These are phyloP conservation scores for Dalbergia cochinchinensis DNA, from an alignment of 306 rosid genomes.

Conservation along the genomic window DNA sequence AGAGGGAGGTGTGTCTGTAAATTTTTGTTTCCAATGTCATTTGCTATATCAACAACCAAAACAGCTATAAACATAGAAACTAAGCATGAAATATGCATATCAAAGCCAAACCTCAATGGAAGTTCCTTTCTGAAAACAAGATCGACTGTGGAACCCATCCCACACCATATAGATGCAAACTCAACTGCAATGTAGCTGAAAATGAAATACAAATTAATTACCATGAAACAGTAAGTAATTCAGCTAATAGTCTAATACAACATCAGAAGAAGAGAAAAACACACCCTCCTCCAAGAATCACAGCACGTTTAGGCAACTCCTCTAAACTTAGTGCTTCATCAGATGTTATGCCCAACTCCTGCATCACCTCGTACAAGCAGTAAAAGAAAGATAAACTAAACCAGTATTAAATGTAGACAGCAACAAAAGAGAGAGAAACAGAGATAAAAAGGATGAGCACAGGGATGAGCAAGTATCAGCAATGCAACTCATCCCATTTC, in stretches of 20 bases:
- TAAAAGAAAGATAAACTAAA: too few relatives aligned
- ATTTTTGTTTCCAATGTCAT: not conserved
- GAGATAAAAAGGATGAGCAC: not conserved
- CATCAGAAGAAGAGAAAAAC: constrained; percentile 46
- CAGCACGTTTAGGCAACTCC: constrained; percentile 82
- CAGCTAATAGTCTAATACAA: constrained; percentile 16
- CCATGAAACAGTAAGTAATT: constrained; percentile 31
- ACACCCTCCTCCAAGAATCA: constrained; percentile 96
- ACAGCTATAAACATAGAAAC: constrained; percentile 15
- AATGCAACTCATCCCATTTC: too few relatives aligned
- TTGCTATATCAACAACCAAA: not conserved
- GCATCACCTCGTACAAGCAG: constrained; percentile 16
- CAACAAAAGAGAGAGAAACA: not conserved
- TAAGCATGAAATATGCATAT: constrained; percentile 17
- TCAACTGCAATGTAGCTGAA: constrained; percentile 93
- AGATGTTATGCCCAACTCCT: constrained; percentile 95
- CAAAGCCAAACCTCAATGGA: constrained; percentile 75
- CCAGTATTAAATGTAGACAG: too few relatives aligned
- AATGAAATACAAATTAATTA: constrained; percentile 36
- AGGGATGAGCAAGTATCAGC: too few relatives aligned
- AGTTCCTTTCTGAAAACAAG: constrained; percentile 89
- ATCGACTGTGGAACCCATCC: constrained; percentile 87
- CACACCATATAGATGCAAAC: constrained; percentile 97
- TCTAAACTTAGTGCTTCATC: constrained; percentile 98
- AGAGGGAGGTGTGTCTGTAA: not conserved